Evolutionary conservation across 2,329 filamentous ascomycete species (phyloP), one percentile per base, ranked within the genome.

Genomic region (Emergomyces orientalis): DNA sequence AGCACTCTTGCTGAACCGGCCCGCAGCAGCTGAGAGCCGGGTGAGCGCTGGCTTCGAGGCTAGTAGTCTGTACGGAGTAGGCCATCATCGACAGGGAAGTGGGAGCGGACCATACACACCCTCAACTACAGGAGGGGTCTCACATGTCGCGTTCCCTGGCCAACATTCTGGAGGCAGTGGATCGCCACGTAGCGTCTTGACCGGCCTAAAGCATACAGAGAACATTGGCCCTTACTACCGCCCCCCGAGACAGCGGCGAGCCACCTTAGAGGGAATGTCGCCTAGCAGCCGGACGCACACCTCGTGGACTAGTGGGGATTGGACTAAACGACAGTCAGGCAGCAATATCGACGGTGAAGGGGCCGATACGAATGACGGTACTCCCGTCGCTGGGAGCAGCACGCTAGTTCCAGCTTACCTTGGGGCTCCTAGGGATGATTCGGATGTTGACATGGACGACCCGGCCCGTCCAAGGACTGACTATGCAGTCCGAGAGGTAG

Each of bases 401-500:
- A 81, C 81, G 1, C 80, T 81, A n/a, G 71, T 77, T 11, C 78
- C 82, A 41, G 82, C 82, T 7, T 84, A 84, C 69, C 71, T 85
- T 37, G 79, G 80, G 25, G 77, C 78, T 11, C 73, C 77, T n/a
- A 76, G 76, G 64, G 82, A 83, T 17, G 82, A 86, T 63, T 78
- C 82, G n/a, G 80, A 82, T 54, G 75, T 81, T 8, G 78, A 80
- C 22, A 79, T 82, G 59, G 73, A 75, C 60, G 62, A 58, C 43
- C 43, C 66, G 66, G 74, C 68, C 67, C 79, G 76, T 63, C 86
- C 85, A 27, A 82, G 86, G 56, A 87, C 89, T 1, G 93, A 99
- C 71, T 97, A 97, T 72, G 88, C 92, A 1, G 94, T 93, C 0
- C 88, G 94, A 62, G 94, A 99, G 75, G 91, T 95, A 0, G 94